These are phyloP conservation scores for Royoungia palumana DNA, from an alignment of 768 basidiomycete species.

Conservation along the genomic window DNA sequence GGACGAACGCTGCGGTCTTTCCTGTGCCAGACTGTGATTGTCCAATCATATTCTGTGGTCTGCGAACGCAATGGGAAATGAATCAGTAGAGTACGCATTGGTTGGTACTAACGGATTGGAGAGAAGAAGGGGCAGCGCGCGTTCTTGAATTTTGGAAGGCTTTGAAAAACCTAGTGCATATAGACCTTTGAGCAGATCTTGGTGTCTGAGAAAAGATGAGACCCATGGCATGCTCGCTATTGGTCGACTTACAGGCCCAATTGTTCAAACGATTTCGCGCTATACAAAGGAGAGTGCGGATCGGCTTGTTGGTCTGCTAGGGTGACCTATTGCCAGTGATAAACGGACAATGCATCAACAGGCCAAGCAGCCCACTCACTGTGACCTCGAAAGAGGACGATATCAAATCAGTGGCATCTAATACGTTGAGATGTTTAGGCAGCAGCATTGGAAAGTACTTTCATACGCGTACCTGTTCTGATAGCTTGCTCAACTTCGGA, in stretches of 20 bases:
- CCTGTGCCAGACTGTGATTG: constrained; percentile 99
- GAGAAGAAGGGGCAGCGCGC: constrained; percentile 88
- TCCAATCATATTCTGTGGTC: constrained; percentile 98
- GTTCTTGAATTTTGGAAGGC: constrained; percentile 98
- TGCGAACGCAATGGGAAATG: constrained; percentile 31
- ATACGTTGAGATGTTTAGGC: neutral
- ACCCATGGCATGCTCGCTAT: neutral
- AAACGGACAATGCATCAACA: constrained; percentile 1
- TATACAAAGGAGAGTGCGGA: constrained; percentile 93
- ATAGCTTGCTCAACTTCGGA: constrained; percentile 17
- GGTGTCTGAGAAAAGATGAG: constrained; percentile 49
- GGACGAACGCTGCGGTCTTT: constrained; percentile 96
- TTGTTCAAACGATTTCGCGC: constrained; percentile 92
- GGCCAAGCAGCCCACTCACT: constrained; percentile 39
- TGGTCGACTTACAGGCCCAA: constrained; percentile 75
- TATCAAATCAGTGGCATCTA: constrained; percentile 56
- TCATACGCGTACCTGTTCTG: constrained; percentile 20
- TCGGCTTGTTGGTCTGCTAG: constrained; percentile 95
- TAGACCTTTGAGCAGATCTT: constrained; percentile 88
- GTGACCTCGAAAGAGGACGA: constrained; percentile 81
- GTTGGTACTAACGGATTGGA: constrained; percentile 69
- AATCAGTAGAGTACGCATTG: neutral
- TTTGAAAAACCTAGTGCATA: constrained; percentile 96
- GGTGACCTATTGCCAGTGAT: constrained; percentile 62
- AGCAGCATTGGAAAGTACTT: neutral